phyloP scores from a whole-genome alignment of 306 rosid species.

The Acmispon strigosus region DNA sequence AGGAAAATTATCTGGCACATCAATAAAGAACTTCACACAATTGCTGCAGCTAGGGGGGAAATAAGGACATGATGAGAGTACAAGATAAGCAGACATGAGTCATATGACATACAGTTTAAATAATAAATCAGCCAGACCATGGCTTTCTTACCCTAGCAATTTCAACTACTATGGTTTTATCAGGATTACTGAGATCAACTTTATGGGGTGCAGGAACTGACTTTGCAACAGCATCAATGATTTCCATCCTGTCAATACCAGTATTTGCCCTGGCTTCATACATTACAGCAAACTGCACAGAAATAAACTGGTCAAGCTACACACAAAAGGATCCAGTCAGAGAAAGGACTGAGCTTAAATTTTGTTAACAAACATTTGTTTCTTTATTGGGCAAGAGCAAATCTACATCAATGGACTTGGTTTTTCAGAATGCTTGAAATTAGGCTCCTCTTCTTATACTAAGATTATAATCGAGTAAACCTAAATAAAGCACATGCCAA shows the following conservation, averaged over 20 bases:
- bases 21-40: neutral
- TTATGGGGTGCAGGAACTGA: slow-evolving; percentile 85
- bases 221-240: slow-evolving; percentile 79
- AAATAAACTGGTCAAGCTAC: neutral
- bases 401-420: too few species aligned
- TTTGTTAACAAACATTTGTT: too few species aligned
- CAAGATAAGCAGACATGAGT: neutral
- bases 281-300: slow-evolving; percentile 77
- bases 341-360: too few species aligned
- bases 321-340: neutral
- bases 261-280: slow-evolving; percentile 93
- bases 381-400: too few species aligned
- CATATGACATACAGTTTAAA: neutral
- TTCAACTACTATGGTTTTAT: slow-evolving; percentile 83
- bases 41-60: neutral
- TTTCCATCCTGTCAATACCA: slow-evolving; percentile 87
- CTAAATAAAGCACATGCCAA: too few species aligned
- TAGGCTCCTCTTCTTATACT: too few species aligned
- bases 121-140: neutral
- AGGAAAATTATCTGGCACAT: neutral
- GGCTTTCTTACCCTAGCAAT: slow-evolving; percentile 67
- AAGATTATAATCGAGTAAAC: too few species aligned
- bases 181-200: slow-evolving; percentile 91
- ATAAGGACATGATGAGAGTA: neutral
- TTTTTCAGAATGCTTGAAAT: too few species aligned